Evolutionary conservation across 2,329 filamentous ascomycete genomes (phyloP), one percentile per base, ranked within the genome.

Genomic region (Alternaria gaisen): DNA sequence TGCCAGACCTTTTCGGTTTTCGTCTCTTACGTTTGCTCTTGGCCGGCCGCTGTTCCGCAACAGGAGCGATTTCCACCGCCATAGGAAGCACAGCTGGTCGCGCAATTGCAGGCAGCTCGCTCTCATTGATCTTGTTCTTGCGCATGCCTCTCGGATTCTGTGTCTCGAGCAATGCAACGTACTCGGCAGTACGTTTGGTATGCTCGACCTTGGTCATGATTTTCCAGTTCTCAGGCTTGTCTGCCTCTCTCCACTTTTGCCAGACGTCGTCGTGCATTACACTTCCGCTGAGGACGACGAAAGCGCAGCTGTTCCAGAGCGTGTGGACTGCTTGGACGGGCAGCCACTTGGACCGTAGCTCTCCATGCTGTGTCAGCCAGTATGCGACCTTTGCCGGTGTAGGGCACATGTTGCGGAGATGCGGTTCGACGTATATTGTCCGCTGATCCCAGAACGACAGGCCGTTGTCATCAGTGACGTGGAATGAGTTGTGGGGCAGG

Each of bases 371-470:
- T 40, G 68, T 60, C n/a, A 79, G 64, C 71, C 71, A 77, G 20
- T 73, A 61, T 30, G 75, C 70, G 3, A 78, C 65, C 44, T 63
- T 72, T 3, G 73, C 73, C 2, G 73, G 75, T 32, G 66, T 73
- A 41, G 72, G 70, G 51, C 71, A 76, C 8, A 77, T 61, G 34
- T 69, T 69, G 28, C 70, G 71, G 9, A 70, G 47, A 54, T 77
- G 76, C n/a, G 76, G 75, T 50, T 79, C 76, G 28, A 79, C 72
- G 42, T 79, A 79, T 41, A 79, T 73, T 18, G 75, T 77, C 5
- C 74, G 74, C 55, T 76, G 66, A 38, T 78, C 74, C 76, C 76
- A 79, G 59, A 75, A 78, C 36, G 56, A 65, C 22, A 77, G 52
- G 8, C 73, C 75, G 24, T 74, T 61, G 50, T 76, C 73, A 53